Base-by-base conservation (phyloP, 129 eudicot genomes). In the Arctium lappa region DNA sequence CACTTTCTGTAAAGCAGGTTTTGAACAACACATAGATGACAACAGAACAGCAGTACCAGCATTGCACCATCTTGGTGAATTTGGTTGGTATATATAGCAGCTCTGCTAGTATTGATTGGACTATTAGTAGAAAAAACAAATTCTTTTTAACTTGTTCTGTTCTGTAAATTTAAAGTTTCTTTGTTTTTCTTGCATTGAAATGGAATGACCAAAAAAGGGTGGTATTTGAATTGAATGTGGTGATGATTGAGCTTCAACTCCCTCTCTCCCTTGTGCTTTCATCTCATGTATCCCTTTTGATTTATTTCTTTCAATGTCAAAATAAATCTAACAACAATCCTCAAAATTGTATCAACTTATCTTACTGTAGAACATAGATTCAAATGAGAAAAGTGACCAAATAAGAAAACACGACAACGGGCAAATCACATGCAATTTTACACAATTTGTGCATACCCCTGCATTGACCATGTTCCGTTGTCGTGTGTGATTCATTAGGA, bases 1-100 rank as follows among this genome's bases (percentile, higher is more conserved):
- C 56, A 66, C 38, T 82, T 46, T 60, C 9, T 60, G 85, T 82
- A 82, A 82, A 82, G 81, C 70, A 69, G 81, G 85, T 75, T 66
- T 82, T 75, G 80, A 82, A 75, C 74, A 40, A 74, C 85, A 74
- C 74, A 66, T 29, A 81, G 68, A 60, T 60, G 68, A 60, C 68
- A 50, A 33, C n/a, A 46, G 6, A 50, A 33, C n/a, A 46, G 6
- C 70, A n/a, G 38, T 56, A 60, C 68, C 79, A 46, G 56, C 56
- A 46, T 46, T 15, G 56, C 56, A 75, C 27, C 53, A 82, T 66
- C 56, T 82, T 78, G 68, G 44, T 77, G 81, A 56, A 70, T 77
- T 77, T 83, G 83, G 82, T 78, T 60, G 68, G 79, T 72, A 56
- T n/a, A 60, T 60, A 60, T 60, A 60, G 68, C 68, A 60, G 68